Conservation (phyloP, 2,329 filamentous ascomycete species). For the Fusarium sambucinum region DNA sequence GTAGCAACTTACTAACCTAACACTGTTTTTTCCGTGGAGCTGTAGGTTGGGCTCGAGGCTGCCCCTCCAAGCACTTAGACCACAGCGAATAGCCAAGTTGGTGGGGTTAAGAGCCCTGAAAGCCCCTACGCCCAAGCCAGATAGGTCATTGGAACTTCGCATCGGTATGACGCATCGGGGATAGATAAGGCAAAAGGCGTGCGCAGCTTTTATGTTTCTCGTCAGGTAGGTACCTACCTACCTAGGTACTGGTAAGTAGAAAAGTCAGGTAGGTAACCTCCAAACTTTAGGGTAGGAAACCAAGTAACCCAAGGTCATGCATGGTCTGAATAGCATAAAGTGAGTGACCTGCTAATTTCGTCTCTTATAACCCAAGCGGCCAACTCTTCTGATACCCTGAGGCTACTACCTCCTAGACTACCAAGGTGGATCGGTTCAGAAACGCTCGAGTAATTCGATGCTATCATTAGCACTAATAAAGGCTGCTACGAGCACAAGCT, state of each 20-base stretch:
- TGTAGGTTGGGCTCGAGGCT: background rate
- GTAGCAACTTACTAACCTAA: conserved; percentile 33
- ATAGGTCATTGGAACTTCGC: conserved; percentile 8
- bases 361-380: too few relatives aligned
- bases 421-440: background rate
- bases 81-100: conserved; percentile 11
- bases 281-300: too few relatives aligned
- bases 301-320: too few relatives aligned
- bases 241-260: too few relatives aligned
- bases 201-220: background rate
- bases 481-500: background rate
- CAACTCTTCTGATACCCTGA: too few relatives aligned
- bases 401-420: background rate
- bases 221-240: background rate
- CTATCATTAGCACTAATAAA: background rate
- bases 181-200: background rate
- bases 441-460: background rate
- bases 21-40: conserved; percentile 20
- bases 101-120: conserved; percentile 44
- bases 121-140: background rate
- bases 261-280: too few relatives aligned
- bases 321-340: too few relatives aligned
- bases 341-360: too few relatives aligned
- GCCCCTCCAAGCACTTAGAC: background rate
- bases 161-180: conserved; percentile 30